Evolutionary conservation across 2,329 filamentous ascomycete species (phyloP).

Genomic region (Ophidiomyces ophidiicola): DNA sequence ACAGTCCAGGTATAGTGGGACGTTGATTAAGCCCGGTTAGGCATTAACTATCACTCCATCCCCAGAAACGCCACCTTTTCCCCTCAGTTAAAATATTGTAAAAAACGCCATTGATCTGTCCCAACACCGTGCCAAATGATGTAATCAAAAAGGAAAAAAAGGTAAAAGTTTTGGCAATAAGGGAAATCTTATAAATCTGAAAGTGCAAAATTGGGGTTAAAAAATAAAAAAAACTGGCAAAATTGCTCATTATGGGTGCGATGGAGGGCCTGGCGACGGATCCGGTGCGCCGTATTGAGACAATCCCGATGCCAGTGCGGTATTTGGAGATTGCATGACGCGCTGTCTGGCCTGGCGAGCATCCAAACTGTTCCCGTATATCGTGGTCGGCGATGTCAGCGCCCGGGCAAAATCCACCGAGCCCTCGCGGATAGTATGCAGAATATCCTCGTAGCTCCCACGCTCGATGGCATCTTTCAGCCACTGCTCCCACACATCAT

Average conservation of each 20-base stretch:
- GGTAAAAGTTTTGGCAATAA: neutral
- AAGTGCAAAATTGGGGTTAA: neutral
- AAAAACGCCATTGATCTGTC: conserved; percentile 2
- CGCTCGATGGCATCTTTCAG: conserved; percentile 45
- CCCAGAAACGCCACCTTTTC: neutral
- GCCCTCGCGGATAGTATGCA: conserved; percentile 29
- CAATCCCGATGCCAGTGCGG: neutral
- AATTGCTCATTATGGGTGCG: neutral
- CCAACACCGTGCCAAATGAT: conserved; percentile 4
- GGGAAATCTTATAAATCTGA: neutral
- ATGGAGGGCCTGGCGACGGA: conserved; percentile 1
- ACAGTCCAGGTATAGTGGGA: neutral
- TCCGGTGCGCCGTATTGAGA: neutral
- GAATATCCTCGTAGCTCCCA: conserved; percentile 33
- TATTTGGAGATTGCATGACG: neutral
- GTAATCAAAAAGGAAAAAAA: neutral
- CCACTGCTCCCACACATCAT: conserved; percentile 45
- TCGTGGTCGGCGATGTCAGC: neutral
- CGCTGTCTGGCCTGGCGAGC: neutral
- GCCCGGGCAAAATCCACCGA: conserved; percentile 18
- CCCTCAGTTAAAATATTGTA: neutral
- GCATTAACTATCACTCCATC: neutral
- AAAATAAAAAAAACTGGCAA: neutral
- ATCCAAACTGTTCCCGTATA: neutral
- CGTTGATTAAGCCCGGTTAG: neutral